Conservation (phyloP, 148 eudicot species). For the Mesembryanthemum crystallinum region DNA sequence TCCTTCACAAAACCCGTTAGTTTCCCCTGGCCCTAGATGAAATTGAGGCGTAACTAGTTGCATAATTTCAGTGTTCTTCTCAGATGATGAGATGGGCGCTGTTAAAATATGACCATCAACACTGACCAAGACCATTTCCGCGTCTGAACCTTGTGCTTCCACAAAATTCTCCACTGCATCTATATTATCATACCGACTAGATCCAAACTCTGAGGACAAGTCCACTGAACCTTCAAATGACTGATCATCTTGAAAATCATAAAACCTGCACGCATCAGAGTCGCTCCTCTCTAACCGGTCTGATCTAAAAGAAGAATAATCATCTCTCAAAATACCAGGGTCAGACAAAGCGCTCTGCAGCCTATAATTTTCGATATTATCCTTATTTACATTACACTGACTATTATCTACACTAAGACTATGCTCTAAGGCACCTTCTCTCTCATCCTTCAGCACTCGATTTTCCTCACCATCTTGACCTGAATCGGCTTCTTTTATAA, state of each 20-base stretch:
- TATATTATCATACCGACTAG: conserved; percentile 61
- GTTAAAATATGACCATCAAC: conserved; percentile 90
- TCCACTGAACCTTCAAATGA: conserved; percentile 66
- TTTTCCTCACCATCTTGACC: conserved; percentile 40
- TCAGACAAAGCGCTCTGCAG: conserved; percentile 39
- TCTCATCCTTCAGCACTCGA: conserved; percentile 34
- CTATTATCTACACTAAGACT: conserved; percentile 35
- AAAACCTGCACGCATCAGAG: conserved; percentile 72
- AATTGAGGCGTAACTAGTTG: conserved; percentile 71
- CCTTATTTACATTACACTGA: conserved; percentile 32
- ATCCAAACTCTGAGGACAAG: conserved; percentile 65
- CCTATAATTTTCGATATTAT: conserved; percentile 32
- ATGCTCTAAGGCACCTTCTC: conserved; percentile 36
- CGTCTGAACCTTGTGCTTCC: conserved; percentile 55
- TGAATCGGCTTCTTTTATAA: conserved; percentile 54
- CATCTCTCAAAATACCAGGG: conserved; percentile 45
- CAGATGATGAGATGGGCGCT: conserved; percentile 77
- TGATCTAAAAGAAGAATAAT: conserved; percentile 38
- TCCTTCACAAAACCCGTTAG: conserved; percentile 49
- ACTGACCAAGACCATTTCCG: conserved; percentile 94
- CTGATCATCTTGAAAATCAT: conserved; percentile 87
- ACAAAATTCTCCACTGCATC: conserved; percentile 51
- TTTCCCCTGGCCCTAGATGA: conserved; percentile 77
- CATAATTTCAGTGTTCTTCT: conserved; percentile 50
- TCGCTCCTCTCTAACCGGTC: conserved; percentile 56